These are phyloP conservation scores for Prunus yedoensis DNA, from an alignment of 331 rosid genomes.

Conservation along the genomic window DNA sequence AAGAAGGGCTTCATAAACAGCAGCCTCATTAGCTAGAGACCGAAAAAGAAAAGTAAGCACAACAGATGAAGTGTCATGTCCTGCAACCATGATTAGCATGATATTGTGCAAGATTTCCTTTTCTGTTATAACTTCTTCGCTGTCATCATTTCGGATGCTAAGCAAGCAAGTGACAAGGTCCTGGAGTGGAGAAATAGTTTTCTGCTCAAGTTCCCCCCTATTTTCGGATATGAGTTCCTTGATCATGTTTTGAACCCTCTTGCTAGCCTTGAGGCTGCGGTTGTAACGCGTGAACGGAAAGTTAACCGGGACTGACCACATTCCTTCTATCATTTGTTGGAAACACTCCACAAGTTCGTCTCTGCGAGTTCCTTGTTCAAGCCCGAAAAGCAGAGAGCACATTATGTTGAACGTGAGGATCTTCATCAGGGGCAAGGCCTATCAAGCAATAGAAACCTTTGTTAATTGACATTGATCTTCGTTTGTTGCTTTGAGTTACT, in stretches of 20 bases:
- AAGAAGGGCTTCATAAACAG: slow-evolving; percentile 50
- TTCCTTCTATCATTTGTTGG: slow-evolving; percentile 46
- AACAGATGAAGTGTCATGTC: slow-evolving; percentile 67
- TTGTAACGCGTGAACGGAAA: slow-evolving; percentile 70
- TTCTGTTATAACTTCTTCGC: slow-evolving; percentile 37
- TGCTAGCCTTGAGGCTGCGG: slow-evolving; percentile 55
- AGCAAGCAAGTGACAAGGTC: slow-evolving; percentile 68
- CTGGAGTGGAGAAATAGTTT: slow-evolving; percentile 38
- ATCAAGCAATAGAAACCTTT: background rate
- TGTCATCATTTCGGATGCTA: slow-evolving; percentile 34
- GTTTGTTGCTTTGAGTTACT: background rate
- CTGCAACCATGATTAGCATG: slow-evolving; percentile 59
- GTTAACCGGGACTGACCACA: slow-evolving; percentile 65
- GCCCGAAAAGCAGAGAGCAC: slow-evolving; percentile 59
- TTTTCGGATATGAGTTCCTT: slow-evolving; percentile 42
- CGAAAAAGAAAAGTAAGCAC: slow-evolving; percentile 58
- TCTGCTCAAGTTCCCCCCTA: slow-evolving; percentile 39
- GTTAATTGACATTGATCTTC: background rate
- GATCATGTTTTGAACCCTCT: slow-evolving; percentile 42
- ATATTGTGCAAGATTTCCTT: slow-evolving; percentile 60
- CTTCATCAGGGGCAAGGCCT: slow-evolving; percentile 80
- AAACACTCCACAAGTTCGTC: slow-evolving; percentile 40
- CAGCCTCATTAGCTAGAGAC: slow-evolving; percentile 53
- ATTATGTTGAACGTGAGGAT: slow-evolving; percentile 68
- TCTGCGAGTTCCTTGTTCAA: slow-evolving; percentile 58